These are phyloP conservation scores for Malania oleifera DNA, from an alignment of 164 flowering plant genomes.

Conservation along the genomic window DNA sequence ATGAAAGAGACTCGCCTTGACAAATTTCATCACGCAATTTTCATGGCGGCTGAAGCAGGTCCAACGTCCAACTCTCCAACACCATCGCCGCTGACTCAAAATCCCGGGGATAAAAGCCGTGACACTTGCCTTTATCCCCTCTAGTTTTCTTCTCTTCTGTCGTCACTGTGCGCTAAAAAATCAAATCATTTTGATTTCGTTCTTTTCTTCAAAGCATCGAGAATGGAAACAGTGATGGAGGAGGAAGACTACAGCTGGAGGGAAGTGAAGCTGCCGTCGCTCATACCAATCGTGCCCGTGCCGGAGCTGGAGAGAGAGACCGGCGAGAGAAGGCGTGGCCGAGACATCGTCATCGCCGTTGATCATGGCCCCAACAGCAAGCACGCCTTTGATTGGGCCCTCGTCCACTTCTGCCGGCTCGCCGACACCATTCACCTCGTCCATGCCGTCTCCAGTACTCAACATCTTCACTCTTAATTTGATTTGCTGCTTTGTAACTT, in stretches of 20 bases:
- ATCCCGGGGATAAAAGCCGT: no score
- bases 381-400: constrained; percentile 90
- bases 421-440: constrained; percentile 85
- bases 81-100: no score
- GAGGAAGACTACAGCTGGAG: constrained; percentile 60
- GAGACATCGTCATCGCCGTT: constrained; percentile 66
- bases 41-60: not conserved
- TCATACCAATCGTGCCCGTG: constrained; percentile 45
- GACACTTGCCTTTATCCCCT: no score
- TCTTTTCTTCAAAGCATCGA: constrained; percentile 3
- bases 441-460: constrained; percentile 75
- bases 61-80: not conserved
- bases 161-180: no score
- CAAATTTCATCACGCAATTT: not conserved
- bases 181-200: no score
- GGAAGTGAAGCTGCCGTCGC: constrained; percentile 58
- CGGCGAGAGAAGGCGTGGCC: constrained; percentile 72
- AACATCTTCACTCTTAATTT: no score
- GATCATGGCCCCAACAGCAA: constrained; percentile 96
- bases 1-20: not conserved
- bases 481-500: not conserved
- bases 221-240: constrained; percentile 56
- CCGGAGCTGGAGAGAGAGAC: constrained; percentile 79
- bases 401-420: constrained; percentile 69
- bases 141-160: no score